Evolutionary conservation across 192 early-diverging fungal species (phyloP).

Genomic region (Podila epicladia): DNA sequence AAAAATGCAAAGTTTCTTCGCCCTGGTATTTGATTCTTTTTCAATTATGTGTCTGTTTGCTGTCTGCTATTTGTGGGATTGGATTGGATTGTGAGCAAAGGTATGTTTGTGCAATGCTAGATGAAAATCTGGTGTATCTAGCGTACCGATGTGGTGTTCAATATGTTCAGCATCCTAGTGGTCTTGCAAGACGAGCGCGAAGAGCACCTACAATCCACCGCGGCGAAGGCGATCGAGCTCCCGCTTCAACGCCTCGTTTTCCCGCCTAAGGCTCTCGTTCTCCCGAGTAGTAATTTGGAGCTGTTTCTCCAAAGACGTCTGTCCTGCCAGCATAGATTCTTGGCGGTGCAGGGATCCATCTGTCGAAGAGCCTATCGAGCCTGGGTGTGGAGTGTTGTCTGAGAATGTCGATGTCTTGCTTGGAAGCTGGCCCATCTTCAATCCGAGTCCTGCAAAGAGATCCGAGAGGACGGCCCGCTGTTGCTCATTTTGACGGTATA

Average conservation of each 20-base stretch:
- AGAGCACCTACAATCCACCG: conserved; percentile 9
- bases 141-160: too few relatives aligned
- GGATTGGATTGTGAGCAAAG: too few relatives aligned
- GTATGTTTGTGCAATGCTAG: too few relatives aligned
- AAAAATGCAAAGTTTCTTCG: too few relatives aligned
- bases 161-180: too few relatives aligned
- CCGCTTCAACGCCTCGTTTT: conserved; percentile 26
- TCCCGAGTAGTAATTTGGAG: conserved; percentile 18
- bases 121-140: too few relatives aligned
- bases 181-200: too few relatives aligned
- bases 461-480: conserved; percentile 54
- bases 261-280: conserved; percentile 30
- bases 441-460: conserved; percentile 24
- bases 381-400: not conserved
- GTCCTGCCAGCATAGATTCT: conserved; percentile 7
- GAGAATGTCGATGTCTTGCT: not conserved
- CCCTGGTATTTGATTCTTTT: too few relatives aligned
- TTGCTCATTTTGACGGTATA: conserved; percentile 60
- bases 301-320: conserved; percentile 30
- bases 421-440: conserved; percentile 11
- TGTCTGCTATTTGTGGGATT: too few relatives aligned
- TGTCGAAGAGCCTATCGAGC: not conserved
- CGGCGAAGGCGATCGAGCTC: conserved; percentile 41
- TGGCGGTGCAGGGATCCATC: conserved; percentile 14
- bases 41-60: too few relatives aligned